These are phyloP conservation scores for Yamadazyma sp. DNA, from an alignment of 1,139 yeast genomes.

Conservation along the genomic window DNA sequence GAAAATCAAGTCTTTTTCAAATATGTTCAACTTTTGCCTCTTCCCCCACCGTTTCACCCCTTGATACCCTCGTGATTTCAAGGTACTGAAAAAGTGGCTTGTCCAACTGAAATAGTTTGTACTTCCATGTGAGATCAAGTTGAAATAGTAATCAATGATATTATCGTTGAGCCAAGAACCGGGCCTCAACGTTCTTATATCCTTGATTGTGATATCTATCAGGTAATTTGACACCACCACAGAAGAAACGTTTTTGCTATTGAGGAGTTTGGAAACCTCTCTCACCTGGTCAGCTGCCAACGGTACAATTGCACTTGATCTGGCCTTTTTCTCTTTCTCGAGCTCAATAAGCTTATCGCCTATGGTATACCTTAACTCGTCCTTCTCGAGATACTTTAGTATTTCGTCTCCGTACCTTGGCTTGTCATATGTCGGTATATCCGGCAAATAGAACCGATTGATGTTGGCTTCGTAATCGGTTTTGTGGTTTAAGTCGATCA, in stretches of 20 bases:
- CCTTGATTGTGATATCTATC: conserved; percentile 65
- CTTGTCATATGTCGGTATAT: conserved; percentile 5
- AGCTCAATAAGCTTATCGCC: conserved; percentile 17
- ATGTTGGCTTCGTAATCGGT: conserved; percentile 16
- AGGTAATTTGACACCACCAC: conserved; percentile 30
- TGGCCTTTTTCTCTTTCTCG: conserved; percentile 19
- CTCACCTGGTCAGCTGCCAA: conserved; percentile 19
- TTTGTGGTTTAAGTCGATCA: conserved; percentile 1
- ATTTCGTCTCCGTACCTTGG: neutral
- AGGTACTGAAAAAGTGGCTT: conserved; percentile 80
- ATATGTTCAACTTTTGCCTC: conserved; percentile 70
- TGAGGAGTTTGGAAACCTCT: conserved; percentile 21
- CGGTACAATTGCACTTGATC: conserved; percentile 14
- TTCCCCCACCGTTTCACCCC: conserved; percentile 92
- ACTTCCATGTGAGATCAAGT: conserved; percentile 47
- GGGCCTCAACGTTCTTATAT: conserved; percentile 68
- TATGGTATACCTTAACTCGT: conserved; percentile 18
- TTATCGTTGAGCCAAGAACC: conserved; percentile 89
- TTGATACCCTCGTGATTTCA: conserved; percentile 68
- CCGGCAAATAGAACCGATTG: conserved; percentile 16
- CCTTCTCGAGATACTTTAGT: neutral
- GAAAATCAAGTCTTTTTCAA: conserved; percentile 62
- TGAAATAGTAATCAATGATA: conserved; percentile 79
- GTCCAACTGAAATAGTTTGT: conserved; percentile 69
- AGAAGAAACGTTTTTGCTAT: conserved; percentile 14